phyloP scores from a whole-genome alignment of 768 basidiomycete genomes.

The Russula vinacea region DNA sequence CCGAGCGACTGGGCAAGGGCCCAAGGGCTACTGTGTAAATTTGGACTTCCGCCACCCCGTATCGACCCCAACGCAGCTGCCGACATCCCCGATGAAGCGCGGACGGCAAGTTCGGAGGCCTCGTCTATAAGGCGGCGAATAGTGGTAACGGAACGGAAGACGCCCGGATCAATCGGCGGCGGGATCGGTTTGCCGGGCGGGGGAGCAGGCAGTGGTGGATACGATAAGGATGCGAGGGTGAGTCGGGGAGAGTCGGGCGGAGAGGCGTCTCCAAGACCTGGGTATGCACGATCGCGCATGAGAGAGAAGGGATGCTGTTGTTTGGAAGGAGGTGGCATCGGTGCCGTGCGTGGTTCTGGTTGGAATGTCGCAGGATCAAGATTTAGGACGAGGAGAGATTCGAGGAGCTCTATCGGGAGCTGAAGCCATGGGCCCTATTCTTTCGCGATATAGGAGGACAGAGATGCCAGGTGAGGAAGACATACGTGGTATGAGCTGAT shows the following conservation, averaged over 20 bases:
- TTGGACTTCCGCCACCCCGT: slow-evolving; percentile 42
- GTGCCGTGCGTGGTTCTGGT: slow-evolving; percentile 44
- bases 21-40: slow-evolving; percentile 53
- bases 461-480: slow-evolving; percentile 31
- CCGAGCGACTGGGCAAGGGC: slow-evolving; percentile 60
- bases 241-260: slow-evolving; percentile 37
- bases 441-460: slow-evolving; percentile 4
- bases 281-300: slow-evolving; percentile 47
- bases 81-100: slow-evolving; percentile 81
- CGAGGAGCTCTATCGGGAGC: slow-evolving; percentile 79
- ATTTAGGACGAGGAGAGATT: slow-evolving; percentile 76
- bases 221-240: slow-evolving; percentile 35
- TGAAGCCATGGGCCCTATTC: slow-evolving; percentile 86
- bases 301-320: slow-evolving; percentile 30
- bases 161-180: slow-evolving; percentile 86
- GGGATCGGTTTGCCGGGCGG: slow-evolving; percentile 68
- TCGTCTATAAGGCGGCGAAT: slow-evolving; percentile 86
- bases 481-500: slow-evolving; percentile 88
- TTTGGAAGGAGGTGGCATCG: slow-evolving; percentile 38
- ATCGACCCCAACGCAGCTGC: slow-evolving; percentile 69
- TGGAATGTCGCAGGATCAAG: slow-evolving; percentile 65
- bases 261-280: slow-evolving; percentile 42
- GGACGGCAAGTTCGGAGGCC: slow-evolving; percentile 82
- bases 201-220: slow-evolving; percentile 51
- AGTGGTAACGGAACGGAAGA: slow-evolving; percentile 69